A percentile compares a stretch with the other conserved stretches of the same genome.
Evolutionary conservation across 2,329 filamentous ascomycete species (phyloP).

Genomic region (Ascochyta viciae-villosae): DNA sequence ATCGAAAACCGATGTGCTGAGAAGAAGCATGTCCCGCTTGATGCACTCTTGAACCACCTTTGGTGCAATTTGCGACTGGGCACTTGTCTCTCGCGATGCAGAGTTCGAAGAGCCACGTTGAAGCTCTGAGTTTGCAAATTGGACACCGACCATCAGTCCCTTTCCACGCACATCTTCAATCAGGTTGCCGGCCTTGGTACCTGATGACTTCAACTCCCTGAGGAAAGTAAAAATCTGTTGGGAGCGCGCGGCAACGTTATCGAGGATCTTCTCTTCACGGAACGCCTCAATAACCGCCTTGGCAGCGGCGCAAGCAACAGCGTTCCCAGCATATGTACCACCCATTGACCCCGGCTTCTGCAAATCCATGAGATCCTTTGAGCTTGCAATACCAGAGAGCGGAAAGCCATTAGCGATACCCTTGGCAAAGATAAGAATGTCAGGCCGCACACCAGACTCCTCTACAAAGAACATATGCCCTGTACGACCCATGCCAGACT

Average conservation of each 20-base stretch:
- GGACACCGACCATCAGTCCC: conserved; percentile 39
- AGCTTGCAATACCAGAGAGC: conserved; percentile 37
- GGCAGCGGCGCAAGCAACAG: conserved; percentile 38
- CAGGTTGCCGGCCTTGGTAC: conserved; percentile 35
- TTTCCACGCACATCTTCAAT: conserved; percentile 39
- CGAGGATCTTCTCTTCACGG: conserved; percentile 37
- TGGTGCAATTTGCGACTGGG: conserved; percentile 35
- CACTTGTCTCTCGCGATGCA: conserved; percentile 20
- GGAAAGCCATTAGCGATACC: conserved; percentile 42
- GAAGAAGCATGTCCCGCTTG: conserved; percentile 39
- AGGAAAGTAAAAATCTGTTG: conserved; percentile 38
- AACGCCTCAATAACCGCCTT: conserved; percentile 35
- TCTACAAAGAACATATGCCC: conserved; percentile 55
- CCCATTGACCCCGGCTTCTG: conserved; percentile 42
- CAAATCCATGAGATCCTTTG: conserved; percentile 35
- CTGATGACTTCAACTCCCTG: conserved; percentile 29
- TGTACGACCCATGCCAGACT: conserved; percentile 54
- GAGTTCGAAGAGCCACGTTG: conserved; percentile 31
- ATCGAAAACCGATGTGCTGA: conserved; percentile 41
- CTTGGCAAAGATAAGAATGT: conserved; percentile 53
- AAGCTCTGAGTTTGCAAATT: conserved; percentile 30
- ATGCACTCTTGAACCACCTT: conserved; percentile 38
- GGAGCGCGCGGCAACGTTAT: conserved; percentile 37
- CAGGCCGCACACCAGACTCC: conserved; percentile 52
- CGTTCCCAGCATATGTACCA: conserved; percentile 40